phyloP scores from a whole-genome alignment of 2,329 filamentous ascomycete species.

The Colletotrichum musicola region DNA sequence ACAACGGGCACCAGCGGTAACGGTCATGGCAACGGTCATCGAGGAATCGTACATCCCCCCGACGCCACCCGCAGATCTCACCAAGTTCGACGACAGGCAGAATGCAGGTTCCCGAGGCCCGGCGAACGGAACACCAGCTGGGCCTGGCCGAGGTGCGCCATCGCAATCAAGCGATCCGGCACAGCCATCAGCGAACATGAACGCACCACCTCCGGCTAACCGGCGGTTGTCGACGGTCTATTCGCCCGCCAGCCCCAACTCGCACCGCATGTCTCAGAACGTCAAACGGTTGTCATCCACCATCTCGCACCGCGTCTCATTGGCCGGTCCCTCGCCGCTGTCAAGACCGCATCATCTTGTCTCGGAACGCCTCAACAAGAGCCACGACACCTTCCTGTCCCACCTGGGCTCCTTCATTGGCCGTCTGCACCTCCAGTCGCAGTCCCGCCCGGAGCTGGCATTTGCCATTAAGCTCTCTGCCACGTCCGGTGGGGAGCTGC shows the following conservation, averaged over 20 bases:
- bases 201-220: constrained; percentile 49
- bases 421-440: constrained; percentile 88
- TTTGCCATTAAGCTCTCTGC: constrained; percentile 87
- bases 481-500: constrained; percentile 81
- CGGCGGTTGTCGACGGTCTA: constrained; percentile 62
- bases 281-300: constrained; percentile 64
- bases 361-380: constrained; percentile 82
- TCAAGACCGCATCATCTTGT: constrained; percentile 79
- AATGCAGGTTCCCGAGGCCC: constrained; percentile 57
- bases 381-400: constrained; percentile 90
- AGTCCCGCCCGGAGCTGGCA: constrained; percentile 86
- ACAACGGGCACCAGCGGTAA: constrained; percentile 63
- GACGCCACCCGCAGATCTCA: constrained; percentile 72
- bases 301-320: constrained; percentile 81
- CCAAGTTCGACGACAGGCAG: constrained; percentile 58
- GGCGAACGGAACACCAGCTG: constrained; percentile 45
- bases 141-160: constrained; percentile 48
- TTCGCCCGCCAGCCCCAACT: constrained; percentile 46
- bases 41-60: constrained; percentile 71
- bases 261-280: constrained; percentile 54
- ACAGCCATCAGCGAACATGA: constrained; percentile 44
- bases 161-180: constrained; percentile 53
- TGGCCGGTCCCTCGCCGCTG: constrained; percentile 74
- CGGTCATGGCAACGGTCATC: constrained; percentile 70
- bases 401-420: constrained; percentile 95